Conservation (phyloP, 148 eudicot genomes). For the Cornus florida region DNA sequence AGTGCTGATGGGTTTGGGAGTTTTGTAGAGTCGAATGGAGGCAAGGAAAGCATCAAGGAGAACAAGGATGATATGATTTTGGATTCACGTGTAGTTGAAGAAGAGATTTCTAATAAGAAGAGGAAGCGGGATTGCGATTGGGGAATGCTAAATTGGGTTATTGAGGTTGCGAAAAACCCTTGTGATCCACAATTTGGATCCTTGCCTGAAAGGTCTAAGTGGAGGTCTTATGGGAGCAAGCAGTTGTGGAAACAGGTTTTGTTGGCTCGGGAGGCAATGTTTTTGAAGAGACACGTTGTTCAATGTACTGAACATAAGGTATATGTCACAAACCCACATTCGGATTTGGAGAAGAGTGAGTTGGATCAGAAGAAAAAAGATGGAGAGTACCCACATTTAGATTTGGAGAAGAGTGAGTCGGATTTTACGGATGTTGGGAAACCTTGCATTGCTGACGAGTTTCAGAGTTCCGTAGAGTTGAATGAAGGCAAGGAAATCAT, state of each 20-base stretch:
- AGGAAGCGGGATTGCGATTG: conserved; percentile 42
- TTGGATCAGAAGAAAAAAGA: conserved; percentile 27
- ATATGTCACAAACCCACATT: background rate
- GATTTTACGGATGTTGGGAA: conserved; percentile 16
- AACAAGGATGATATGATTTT: conserved; percentile 12
- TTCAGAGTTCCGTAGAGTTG: conserved; percentile 12
- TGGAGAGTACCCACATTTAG: conserved; percentile 9
- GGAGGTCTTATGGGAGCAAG: conserved; percentile 56
- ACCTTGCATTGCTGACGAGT: conserved; percentile 4
- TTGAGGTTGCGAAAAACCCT: conserved; percentile 66
- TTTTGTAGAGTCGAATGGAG: conserved; percentile 19
- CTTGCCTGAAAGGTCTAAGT: conserved; percentile 57
- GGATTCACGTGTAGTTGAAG: conserved; percentile 30
- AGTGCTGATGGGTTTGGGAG: conserved; percentile 5
- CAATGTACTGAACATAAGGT: conserved; percentile 31
- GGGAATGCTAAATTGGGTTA: conserved; percentile 58
- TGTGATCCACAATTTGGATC: conserved; percentile 50
- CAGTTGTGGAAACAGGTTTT: conserved; percentile 68
- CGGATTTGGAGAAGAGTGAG: too few species aligned
- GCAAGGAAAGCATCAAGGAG: conserved; percentile 20
- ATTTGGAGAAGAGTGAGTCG: conserved; percentile 20
- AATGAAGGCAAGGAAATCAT: conserved; percentile 6
- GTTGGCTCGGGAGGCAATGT: conserved; percentile 54
- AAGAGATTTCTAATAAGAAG: conserved; percentile 34
- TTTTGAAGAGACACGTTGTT: conserved; percentile 35